These are phyloP conservation scores for Pythium insidiosum DNA, from an alignment of 352 stramenopile species.

Conservation along the genomic window DNA sequence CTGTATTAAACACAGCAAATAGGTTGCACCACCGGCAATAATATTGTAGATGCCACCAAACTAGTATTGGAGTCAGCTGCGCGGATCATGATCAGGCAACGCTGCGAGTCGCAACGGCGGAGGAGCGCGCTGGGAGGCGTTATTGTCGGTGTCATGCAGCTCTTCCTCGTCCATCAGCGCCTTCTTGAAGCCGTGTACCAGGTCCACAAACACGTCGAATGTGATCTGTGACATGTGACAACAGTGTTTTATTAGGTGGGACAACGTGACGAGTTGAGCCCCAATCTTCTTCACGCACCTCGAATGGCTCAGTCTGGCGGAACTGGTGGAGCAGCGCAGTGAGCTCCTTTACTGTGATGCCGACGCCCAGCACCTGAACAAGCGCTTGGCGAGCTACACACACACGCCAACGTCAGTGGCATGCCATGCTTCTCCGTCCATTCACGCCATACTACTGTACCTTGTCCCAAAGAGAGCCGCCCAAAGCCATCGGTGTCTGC, in stretches of 20 bases:
- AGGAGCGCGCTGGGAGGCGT: too few relatives aligned
- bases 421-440: not conserved
- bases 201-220: slow-evolving; percentile 53
- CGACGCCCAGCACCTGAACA: slow-evolving; percentile 49
- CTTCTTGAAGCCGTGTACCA: slow-evolving; percentile 29
- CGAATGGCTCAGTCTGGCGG: slow-evolving; percentile 24
- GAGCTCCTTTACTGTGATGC: slow-evolving; percentile 35
- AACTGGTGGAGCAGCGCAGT: slow-evolving; percentile 18
- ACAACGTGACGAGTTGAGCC: not conserved
- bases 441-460: slow-evolving; percentile 13
- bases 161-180: not conserved
- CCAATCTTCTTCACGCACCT: slow-evolving; percentile 16
- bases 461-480: slow-evolving; percentile 35
- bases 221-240: slow-evolving; percentile 26
- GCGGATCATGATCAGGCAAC: too few relatives aligned
- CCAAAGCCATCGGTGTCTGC: slow-evolving; percentile 30
- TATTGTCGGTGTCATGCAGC: not conserved
- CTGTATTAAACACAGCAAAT: too few relatives aligned
- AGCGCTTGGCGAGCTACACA: slow-evolving; percentile 45
- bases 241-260: not conserved
- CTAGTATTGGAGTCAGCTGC: too few relatives aligned
- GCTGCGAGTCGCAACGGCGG: too few relatives aligned
- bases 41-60: too few relatives aligned
- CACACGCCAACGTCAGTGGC: not conserved
- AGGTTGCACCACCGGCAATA: too few relatives aligned